Evolutionary conservation across 208 protist species (phyloP).

Genomic region (Perkinsela sp.): DNA sequence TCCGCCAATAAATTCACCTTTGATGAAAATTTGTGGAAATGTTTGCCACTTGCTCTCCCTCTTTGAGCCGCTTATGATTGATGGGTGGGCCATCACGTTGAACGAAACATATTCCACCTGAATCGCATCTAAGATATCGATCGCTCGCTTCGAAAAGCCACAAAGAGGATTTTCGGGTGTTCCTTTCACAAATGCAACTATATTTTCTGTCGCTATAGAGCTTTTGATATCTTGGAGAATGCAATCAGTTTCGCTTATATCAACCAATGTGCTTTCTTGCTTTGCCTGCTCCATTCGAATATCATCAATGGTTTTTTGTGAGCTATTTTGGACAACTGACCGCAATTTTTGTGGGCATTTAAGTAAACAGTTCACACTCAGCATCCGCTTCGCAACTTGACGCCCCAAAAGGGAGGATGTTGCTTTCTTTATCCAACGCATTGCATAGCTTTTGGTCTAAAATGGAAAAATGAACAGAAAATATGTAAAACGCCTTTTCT

Average conservation of each 20-base stretch:
- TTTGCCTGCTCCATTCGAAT: too few species aligned
- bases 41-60: conserved; percentile 79
- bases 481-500: too few species aligned
- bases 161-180: conserved; percentile 74
- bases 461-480: too few species aligned
- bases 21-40: conserved; percentile 79
- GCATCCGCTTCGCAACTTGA: too few species aligned
- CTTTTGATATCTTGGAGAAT: conserved; percentile 61
- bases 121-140: conserved; percentile 64
- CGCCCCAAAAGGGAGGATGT: too few species aligned
- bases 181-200: conserved; percentile 87
- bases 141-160: conserved; percentile 71
- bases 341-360: too few species aligned
- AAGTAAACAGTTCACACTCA: too few species aligned
- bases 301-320: too few species aligned
- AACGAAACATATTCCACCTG: conserved; percentile 66
- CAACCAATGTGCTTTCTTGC: not conserved
- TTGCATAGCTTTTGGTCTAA: too few species aligned
- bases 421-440: too few species aligned
- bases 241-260: conserved; percentile 18
- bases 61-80: conserved; percentile 72
- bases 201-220: conserved; percentile 48
- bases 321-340: too few species aligned
- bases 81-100: conserved; percentile 67
- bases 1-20: conserved; percentile 77